Percentiles rank a stretch among this genome's conserved stretches.
phyloP scores from a whole-genome alignment of 2,329 filamentous ascomycete species.

The Chrysosporium keratinophilum region DNA sequence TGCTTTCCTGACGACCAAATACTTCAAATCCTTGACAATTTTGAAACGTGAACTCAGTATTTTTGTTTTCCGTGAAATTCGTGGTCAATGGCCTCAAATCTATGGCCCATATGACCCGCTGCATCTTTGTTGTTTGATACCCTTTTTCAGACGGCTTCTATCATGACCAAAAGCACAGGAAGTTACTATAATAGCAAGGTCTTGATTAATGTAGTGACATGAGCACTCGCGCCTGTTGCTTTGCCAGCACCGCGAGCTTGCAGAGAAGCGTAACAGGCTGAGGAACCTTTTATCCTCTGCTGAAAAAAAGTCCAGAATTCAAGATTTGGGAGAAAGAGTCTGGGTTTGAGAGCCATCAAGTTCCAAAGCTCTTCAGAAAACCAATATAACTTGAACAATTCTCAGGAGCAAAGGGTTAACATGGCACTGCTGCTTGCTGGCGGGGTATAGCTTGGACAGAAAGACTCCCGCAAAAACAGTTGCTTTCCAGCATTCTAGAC shows the following conservation, averaged over 20 bases:
- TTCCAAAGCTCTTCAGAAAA: no score
- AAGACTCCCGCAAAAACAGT: no score
- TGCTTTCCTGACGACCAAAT: not conserved
- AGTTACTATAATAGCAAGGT: not conserved
- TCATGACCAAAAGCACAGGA: not conserved
- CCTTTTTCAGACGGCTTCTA: not conserved
- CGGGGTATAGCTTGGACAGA: no score
- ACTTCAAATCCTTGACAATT: not conserved
- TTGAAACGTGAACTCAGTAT: not conserved
- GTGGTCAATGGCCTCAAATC: not conserved
- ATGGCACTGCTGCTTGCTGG: no score
- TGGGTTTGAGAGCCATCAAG: no score
- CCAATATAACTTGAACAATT: no score
- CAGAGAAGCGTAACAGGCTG: not conserved
- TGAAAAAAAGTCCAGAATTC: no score
- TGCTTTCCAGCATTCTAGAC: no score
- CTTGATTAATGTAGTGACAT: not conserved
- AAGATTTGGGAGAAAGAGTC: no score
- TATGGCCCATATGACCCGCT: not conserved
- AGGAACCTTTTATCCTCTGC: no score
- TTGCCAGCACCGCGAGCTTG: not conserved
- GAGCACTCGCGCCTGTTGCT: not conserved
- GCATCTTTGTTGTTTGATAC: not conserved
- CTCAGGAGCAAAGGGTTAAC: no score
- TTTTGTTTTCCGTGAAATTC: no score